Base-by-base conservation (phyloP, 2,329 filamentous ascomycete species). In the Claviceps maximensis region DNA sequence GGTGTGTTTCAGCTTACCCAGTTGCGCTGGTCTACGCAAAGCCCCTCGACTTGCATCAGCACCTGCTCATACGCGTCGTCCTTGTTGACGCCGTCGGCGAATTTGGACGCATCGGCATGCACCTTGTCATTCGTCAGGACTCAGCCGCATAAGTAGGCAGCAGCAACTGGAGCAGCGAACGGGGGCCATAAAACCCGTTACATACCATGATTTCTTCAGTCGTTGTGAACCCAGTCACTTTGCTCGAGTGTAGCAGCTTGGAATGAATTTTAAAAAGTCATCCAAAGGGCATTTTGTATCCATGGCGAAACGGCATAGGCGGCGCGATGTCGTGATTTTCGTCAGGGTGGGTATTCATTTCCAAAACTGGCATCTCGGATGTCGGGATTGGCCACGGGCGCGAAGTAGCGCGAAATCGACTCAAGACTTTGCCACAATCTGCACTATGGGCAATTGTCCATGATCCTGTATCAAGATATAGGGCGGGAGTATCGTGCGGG, bases 21-120 rank as follows among this genome's bases (percentile, higher is more conserved):
- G 63, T 91, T 90, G 50, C 82, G 76, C 65, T 91, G 87, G 7
- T 76, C 86, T 25, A 82, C 76, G 59, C 89, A 82, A 1, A 93
- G 71, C 1, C 81, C 80, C 56, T 79, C 75, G 0, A 84, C 82
- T 63, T 89, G 83, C 50, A 84, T 73, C 13, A 89, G 69, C 1
- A 91, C 80, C 61, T 90, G 86, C 57, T 78, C 75, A 59, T 90
- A 90, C 25, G 84, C 86, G 56, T 87, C 80, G 54, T 79, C 73
- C 67, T 90, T 91, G 51, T 75, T 80, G 55, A 88, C 67, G 58
- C 79, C 81, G 15, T 75, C 63, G 49, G 73, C 75, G 67, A 91
- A 91, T 61, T 80, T 87, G 51, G 86, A 87, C 3, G 86, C 80
- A 64, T 91, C 86, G 50, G 87, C 87, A 70, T 91, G 87, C 54